Evolutionary conservation across 2,329 filamentous ascomycete species (phyloP).

Genomic region (Lasiodiplodia sp.): DNA sequence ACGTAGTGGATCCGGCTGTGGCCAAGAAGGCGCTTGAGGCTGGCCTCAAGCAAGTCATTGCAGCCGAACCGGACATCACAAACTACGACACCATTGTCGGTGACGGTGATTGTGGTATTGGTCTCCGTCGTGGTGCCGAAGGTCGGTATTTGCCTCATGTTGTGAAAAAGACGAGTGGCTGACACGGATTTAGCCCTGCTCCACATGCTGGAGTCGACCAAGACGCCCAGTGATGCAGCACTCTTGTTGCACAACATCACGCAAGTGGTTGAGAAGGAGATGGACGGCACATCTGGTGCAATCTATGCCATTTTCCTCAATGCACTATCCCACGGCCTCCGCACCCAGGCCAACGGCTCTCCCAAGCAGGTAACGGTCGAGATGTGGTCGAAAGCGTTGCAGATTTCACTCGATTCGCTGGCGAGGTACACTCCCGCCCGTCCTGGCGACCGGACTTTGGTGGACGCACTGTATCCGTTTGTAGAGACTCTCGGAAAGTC

Average conservation of each 20-base stretch:
- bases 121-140: constrained; percentile 86
- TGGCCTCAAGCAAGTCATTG: constrained; percentile 68
- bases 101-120: constrained; percentile 89
- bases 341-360: constrained; percentile 59
- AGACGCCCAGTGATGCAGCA: constrained; percentile 64
- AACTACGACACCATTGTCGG: constrained; percentile 81
- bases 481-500: constrained; percentile 73
- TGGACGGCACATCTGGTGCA: constrained; percentile 80
- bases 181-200: constrained; percentile 46
- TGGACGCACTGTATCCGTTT: constrained; percentile 91
- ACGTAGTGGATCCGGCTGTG: constrained; percentile 58
- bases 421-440: constrained; percentile 87
- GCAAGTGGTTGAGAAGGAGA: constrained; percentile 70
- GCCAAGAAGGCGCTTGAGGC: constrained; percentile 62
- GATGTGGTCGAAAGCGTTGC: constrained; percentile 72
- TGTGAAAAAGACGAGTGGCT: neutral
- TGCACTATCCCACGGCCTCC: constrained; percentile 74
- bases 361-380: constrained; percentile 55
- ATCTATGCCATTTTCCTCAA: constrained; percentile 91
- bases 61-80: constrained; percentile 70
- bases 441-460: constrained; percentile 85
- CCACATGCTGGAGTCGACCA: constrained; percentile 49
- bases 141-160: constrained; percentile 40
- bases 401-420: constrained; percentile 74
- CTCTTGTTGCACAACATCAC: constrained; percentile 67